Percentiles rank a stretch among this genome's conserved stretches.
These are phyloP conservation scores for Candida krabiensis DNA, from an alignment of 805 yeast genomes.

Conservation along the genomic window DNA sequence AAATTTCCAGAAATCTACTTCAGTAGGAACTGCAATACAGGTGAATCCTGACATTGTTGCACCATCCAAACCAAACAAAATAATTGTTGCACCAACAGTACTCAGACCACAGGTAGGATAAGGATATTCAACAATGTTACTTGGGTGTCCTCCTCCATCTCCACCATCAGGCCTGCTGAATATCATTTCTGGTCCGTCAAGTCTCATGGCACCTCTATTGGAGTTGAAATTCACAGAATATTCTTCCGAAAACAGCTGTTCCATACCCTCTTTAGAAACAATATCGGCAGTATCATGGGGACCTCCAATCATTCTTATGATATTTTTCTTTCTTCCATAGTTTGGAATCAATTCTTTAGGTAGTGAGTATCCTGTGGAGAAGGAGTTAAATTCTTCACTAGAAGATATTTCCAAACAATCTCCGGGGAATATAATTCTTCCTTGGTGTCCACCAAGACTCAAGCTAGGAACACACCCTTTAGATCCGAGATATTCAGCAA, in stretches of 20 bases:
- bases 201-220: slow-evolving; percentile 91
- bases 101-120: slow-evolving; percentile 95
- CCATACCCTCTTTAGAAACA: slow-evolving; percentile 71
- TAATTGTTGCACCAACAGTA: slow-evolving; percentile 98
- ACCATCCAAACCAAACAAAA: slow-evolving; percentile 93
- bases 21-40: slow-evolving; percentile 92
- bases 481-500: slow-evolving; percentile 89
- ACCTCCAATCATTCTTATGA: slow-evolving; percentile 90
- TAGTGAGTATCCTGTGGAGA: slow-evolving; percentile 67
- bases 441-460: slow-evolving; percentile 90
- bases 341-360: slow-evolving; percentile 59
- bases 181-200: slow-evolving; percentile 91
- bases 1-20: slow-evolving; percentile 96
- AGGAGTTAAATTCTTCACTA: slow-evolving; percentile 61
- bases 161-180: slow-evolving; percentile 98
- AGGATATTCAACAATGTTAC: slow-evolving; percentile 95
- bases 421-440: slow-evolving; percentile 86
- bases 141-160: slow-evolving; percentile 96
- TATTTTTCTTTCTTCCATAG: slow-evolving; percentile 60
- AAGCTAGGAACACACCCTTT: slow-evolving; percentile 95
- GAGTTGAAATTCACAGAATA: slow-evolving; percentile 98
- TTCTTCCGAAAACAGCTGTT: slow-evolving; percentile 66
- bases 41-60: slow-evolving; percentile 98
- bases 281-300: slow-evolving; percentile 98
- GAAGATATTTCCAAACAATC: slow-evolving; percentile 82